phyloP scores from a whole-genome alignment of 1,139 yeast genomes.

The Suhomyces coccinellae region DNA sequence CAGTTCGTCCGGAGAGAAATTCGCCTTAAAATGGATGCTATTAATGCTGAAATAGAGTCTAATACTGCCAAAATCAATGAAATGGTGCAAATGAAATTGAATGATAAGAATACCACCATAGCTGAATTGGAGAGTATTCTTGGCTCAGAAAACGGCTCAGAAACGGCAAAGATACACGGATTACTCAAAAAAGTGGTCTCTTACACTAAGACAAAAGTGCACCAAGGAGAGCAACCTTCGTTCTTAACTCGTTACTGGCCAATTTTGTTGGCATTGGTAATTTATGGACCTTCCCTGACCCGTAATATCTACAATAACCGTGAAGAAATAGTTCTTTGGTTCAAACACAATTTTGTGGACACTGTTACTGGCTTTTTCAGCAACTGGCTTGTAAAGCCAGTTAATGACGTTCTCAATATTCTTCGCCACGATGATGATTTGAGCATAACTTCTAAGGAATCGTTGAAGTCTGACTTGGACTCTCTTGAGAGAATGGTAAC shows the following conservation, averaged over 20 bases:
- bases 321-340: constrained; percentile 54
- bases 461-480: constrained; percentile 72
- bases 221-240: constrained; percentile 45
- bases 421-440: constrained; percentile 80
- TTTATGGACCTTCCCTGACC: constrained; percentile 55
- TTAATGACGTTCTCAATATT: constrained; percentile 71
- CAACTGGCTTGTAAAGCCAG: constrained; percentile 83
- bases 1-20: constrained; percentile 27
- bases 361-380: constrained; percentile 66
- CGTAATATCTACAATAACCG: constrained; percentile 49
- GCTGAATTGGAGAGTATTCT: constrained; percentile 15
- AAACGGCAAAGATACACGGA: constrained; percentile 15
- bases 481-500: constrained; percentile 87
- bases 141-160: constrained; percentile 8
- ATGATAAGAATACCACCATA: constrained; percentile 11
- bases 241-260: constrained; percentile 70
- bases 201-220: constrained; percentile 9
- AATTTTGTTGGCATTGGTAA: constrained; percentile 32
- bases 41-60: constrained; percentile 21
- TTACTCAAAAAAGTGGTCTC: constrained; percentile 13
- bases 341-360: constrained; percentile 57
- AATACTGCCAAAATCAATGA: constrained; percentile 27
- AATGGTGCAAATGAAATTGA: constrained; percentile 20
- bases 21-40: constrained; percentile 18
- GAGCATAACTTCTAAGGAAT: constrained; percentile 77